Evolutionary conservation across 2,329 filamentous ascomycete genomes (phyloP).

Genomic region (Pseudocercospora pini-densiflorae): DNA sequence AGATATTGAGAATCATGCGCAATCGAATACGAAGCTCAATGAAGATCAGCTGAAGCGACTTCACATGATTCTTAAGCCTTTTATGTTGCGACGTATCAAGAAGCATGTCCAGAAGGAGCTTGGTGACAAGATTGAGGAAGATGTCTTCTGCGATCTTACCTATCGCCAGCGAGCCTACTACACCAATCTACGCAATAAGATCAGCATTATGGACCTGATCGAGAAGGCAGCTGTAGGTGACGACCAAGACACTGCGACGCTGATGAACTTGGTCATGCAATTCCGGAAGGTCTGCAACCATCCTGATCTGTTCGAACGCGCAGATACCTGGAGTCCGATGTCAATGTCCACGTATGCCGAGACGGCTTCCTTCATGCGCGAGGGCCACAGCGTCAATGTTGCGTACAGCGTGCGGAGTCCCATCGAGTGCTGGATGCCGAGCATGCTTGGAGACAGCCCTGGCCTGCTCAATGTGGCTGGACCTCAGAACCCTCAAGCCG

Average conservation of each 20-base stretch:
- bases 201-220: slow-evolving; percentile 97
- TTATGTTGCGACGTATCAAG: slow-evolving; percentile 99
- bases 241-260: slow-evolving; percentile 89
- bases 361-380: slow-evolving; percentile 91
- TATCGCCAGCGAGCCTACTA: slow-evolving; percentile 96
- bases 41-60: slow-evolving; percentile 96
- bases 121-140: slow-evolving; percentile 96
- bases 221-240: slow-evolving; percentile 95
- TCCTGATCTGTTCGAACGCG: slow-evolving; percentile 93
- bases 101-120: slow-evolving; percentile 99
- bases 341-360: slow-evolving; percentile 88
- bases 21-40: slow-evolving; percentile 99
- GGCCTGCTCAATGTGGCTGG: slow-evolving; percentile 78
- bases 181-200: slow-evolving; percentile 89
- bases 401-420: slow-evolving; percentile 85
- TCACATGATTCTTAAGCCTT: slow-evolving; percentile 99
- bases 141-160: slow-evolving; percentile 95
- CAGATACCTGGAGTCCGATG: slow-evolving; percentile 86
- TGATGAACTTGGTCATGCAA: slow-evolving; percentile 99
- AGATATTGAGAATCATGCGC: slow-evolving; percentile 96
- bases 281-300: slow-evolving; percentile 99
- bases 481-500: slow-evolving; percentile 72
- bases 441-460: slow-evolving; percentile 78
- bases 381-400: slow-evolving; percentile 78
- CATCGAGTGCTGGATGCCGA: slow-evolving; percentile 83